Evolutionary conservation across 2,329 filamentous ascomycete genomes (phyloP).

Genomic region (Lasiodiplodia theobromae): DNA sequence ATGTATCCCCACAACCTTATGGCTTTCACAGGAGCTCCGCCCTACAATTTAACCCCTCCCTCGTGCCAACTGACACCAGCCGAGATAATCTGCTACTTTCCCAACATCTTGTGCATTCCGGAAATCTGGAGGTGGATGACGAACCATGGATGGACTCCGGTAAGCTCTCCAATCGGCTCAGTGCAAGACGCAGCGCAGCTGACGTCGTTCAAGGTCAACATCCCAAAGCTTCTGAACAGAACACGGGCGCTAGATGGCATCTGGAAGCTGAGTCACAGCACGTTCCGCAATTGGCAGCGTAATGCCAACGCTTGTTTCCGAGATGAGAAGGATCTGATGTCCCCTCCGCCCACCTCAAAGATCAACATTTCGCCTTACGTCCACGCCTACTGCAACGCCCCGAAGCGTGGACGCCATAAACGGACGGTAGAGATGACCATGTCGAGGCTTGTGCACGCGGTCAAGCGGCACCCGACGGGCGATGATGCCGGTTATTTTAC

Average conservation of each 20-base stretch:
- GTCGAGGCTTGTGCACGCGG: conserved; percentile 1
- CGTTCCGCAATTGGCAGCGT: background rate
- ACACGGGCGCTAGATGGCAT: background rate
- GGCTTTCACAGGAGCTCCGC: background rate
- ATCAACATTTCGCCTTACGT: conserved; percentile 3
- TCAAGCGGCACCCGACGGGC: background rate
- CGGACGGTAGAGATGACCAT: background rate
- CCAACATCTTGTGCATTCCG: background rate
- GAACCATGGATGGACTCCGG: conserved; percentile 7
- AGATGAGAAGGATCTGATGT: background rate
- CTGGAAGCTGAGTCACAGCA: background rate
- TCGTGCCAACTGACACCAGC: conserved; percentile 2
- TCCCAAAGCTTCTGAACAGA: background rate
- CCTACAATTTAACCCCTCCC: background rate
- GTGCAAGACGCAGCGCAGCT: background rate
- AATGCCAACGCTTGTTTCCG: background rate
- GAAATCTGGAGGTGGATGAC: conserved; percentile 8
- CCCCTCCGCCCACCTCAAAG: background rate
- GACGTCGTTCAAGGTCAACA: background rate
- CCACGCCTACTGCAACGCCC: background rate
- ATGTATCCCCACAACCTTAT: background rate
- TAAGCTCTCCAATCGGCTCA: background rate
- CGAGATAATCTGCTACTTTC: conserved; percentile 6
- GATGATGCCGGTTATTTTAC: background rate
- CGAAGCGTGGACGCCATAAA: background rate